A percentile compares a stretch with the other conserved stretches of the same genome.
Evolutionary conservation across 2,329 filamentous ascomycete species (phyloP).

Genomic region (Dactylellina sp.): DNA sequence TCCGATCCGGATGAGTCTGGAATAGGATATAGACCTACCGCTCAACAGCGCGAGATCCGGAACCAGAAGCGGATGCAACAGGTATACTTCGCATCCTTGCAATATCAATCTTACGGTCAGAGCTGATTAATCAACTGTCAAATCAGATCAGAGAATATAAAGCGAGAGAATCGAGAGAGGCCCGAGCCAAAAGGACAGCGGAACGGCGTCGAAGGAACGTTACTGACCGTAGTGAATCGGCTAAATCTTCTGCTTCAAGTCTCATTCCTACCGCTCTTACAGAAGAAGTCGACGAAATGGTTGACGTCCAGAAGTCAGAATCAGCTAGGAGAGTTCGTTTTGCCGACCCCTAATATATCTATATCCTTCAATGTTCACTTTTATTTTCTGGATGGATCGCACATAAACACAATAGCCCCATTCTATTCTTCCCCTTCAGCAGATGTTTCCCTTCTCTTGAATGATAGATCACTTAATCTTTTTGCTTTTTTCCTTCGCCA

Average conservation of each 20-base stretch:
- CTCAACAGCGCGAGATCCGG: slow-evolving; percentile 58
- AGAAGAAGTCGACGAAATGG: slow-evolving; percentile 53
- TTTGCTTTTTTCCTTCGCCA: no score
- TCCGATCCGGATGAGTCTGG: slow-evolving; percentile 57
- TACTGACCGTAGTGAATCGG: slow-evolving; percentile 44
- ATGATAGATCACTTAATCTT: no score
- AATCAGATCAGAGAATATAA: slow-evolving; percentile 60
- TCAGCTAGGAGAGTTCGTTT: slow-evolving; percentile 57
- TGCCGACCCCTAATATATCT: slow-evolving; percentile 31
- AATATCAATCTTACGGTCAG: no score
- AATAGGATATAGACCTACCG: slow-evolving; percentile 58
- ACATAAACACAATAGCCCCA: no score
- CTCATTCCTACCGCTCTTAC: slow-evolving; percentile 6
- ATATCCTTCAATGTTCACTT: neutral
- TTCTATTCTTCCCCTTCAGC: neutral
- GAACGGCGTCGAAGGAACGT: slow-evolving; percentile 58
- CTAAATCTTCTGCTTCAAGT: slow-evolving; percentile 37
- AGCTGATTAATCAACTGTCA: neutral
- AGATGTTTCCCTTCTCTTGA: neutral
- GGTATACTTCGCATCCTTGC: slow-evolving; percentile 40
- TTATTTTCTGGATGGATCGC: no score
- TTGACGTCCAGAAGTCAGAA: slow-evolving; percentile 46
- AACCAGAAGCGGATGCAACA: slow-evolving; percentile 60
- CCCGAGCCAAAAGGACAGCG: slow-evolving; percentile 59
- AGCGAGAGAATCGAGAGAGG: slow-evolving; percentile 59